Conservation (phyloP, 768 basidiomycete species). For the Boletus rufocinnamomeus region DNA sequence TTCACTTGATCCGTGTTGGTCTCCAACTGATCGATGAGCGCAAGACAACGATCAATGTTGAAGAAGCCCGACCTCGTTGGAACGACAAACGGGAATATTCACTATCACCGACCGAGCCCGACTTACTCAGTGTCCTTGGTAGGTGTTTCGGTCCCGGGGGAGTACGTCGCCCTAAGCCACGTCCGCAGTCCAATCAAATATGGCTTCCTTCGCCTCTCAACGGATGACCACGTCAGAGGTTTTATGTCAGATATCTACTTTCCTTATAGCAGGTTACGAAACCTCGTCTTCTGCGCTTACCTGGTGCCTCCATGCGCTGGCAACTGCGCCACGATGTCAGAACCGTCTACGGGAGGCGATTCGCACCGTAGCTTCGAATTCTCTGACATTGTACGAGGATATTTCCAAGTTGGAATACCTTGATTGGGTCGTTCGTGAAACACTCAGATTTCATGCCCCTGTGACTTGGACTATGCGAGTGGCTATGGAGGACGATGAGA, state of each 20-base stretch:
- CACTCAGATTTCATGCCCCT: conserved; percentile 55
- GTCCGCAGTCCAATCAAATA: conserved; percentile 58
- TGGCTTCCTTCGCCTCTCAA: conserved; percentile 43
- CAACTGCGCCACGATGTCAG: conserved; percentile 48
- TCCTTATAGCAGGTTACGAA: conserved; percentile 67
- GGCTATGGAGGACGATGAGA: conserved; percentile 46
- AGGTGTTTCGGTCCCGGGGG: conserved; percentile 24
- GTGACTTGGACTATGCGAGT: conserved; percentile 63
- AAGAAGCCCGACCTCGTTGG: conserved; percentile 27
- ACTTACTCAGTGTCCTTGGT: conserved; percentile 60
- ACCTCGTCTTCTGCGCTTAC: conserved; percentile 58
- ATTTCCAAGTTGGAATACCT: conserved; percentile 52
- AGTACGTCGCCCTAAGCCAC: not conserved
- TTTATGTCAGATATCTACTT: conserved; percentile 63
- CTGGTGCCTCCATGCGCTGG: conserved; percentile 64
- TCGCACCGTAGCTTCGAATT: conserved; percentile 28
- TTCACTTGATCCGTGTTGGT: conserved; percentile 55
- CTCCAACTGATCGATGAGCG: conserved; percentile 53
- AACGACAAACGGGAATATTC: conserved; percentile 13
- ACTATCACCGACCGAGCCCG: conserved; percentile 18
- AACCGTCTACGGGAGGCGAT: conserved; percentile 48
- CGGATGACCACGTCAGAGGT: conserved; percentile 60
- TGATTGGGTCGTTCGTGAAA: conserved; percentile 63
- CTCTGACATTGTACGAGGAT: conserved; percentile 24
- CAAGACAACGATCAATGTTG: conserved; percentile 39